A percentile compares a stretch with the other conserved stretches of the same genome.
These are phyloP conservation scores for Penicillium crystallinum DNA, from an alignment of 495 filamentous ascomycete genomes.

Conservation along the genomic window DNA sequence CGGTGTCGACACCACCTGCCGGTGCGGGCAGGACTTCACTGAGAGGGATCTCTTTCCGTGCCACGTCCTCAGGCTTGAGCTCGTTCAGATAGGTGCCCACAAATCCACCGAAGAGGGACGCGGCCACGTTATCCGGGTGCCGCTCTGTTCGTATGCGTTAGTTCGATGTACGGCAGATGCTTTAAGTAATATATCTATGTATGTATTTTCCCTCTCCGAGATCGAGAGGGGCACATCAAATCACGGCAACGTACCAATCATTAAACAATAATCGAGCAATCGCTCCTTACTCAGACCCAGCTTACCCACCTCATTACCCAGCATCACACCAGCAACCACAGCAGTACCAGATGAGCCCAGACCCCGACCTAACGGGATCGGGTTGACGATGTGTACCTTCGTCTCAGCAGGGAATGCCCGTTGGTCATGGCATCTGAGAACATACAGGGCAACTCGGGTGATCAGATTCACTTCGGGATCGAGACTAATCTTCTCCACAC, in stretches of 20 bases:
- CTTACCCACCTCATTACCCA: conserved; percentile 83
- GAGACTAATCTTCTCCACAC: conserved; percentile 65
- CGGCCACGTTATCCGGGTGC: conserved; percentile 95
- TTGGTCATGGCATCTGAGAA: conserved; percentile 83
- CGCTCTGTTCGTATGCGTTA: conserved; percentile 52
- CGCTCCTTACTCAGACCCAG: conserved; percentile 74
- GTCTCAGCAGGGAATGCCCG: conserved; percentile 77
- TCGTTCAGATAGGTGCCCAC: conserved; percentile 93
- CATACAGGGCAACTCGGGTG: conserved; percentile 85
- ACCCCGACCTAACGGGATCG: conserved; percentile 85
- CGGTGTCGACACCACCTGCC: conserved; percentile 83
- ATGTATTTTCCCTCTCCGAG: background rate
- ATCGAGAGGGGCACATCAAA: background rate
- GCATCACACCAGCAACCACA: conserved; percentile 86
- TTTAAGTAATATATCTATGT: background rate
- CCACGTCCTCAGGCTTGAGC: conserved; percentile 76
- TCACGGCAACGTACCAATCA: conserved; percentile 60
- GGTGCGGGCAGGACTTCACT: conserved; percentile 86
- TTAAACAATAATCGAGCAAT: conserved; percentile 89
- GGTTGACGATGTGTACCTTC: conserved; percentile 88
- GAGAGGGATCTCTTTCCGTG: conserved; percentile 86
- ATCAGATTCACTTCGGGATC: conserved; percentile 81
- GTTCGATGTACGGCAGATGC: conserved; percentile 4
- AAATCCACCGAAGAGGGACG: conserved; percentile 93
- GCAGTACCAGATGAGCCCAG: conserved; percentile 90